Conservation (phyloP, 1,284 basidiomycete species). For the Tilletia walkeri region DNA sequence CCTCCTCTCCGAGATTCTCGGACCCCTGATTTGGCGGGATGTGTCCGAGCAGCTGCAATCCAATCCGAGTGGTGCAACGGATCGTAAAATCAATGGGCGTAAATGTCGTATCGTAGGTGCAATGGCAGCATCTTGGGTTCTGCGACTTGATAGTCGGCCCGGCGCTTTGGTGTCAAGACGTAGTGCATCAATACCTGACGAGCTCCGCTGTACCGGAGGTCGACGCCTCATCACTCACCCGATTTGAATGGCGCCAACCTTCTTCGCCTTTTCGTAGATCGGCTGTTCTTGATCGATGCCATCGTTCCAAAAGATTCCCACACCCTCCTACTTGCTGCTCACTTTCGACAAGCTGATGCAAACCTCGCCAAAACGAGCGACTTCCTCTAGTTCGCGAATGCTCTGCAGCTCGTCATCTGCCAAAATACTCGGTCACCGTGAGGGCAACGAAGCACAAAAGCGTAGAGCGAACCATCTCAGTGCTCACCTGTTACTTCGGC, state of each 20-base stretch:
- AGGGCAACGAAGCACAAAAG: background rate
- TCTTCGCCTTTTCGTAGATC: background rate
- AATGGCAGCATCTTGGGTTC: too few relatives aligned
- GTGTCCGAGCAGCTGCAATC: too few relatives aligned
- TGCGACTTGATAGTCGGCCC: too few relatives aligned
- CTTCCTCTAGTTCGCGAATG: background rate
- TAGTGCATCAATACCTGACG: too few relatives aligned
- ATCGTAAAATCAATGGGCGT: too few relatives aligned
- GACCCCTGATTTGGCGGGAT: background rate
- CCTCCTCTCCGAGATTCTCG: background rate
- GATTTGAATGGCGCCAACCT: background rate
- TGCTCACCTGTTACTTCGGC: background rate
- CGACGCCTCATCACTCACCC: background rate
- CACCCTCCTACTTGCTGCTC: background rate
- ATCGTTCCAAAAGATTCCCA: background rate
- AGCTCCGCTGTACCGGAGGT: too few relatives aligned
- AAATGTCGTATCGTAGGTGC: too few relatives aligned
- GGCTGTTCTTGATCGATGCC: background rate
- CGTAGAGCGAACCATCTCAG: background rate
- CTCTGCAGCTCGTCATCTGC: background rate
- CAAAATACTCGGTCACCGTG: background rate
- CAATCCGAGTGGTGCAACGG: too few relatives aligned
- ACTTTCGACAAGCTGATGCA: background rate
- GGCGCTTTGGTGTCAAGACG: too few relatives aligned
- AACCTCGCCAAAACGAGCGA: background rate